phyloP scores from a whole-genome alignment of 1,139 yeast species.

The Trichomonascaceae sp. region DNA sequence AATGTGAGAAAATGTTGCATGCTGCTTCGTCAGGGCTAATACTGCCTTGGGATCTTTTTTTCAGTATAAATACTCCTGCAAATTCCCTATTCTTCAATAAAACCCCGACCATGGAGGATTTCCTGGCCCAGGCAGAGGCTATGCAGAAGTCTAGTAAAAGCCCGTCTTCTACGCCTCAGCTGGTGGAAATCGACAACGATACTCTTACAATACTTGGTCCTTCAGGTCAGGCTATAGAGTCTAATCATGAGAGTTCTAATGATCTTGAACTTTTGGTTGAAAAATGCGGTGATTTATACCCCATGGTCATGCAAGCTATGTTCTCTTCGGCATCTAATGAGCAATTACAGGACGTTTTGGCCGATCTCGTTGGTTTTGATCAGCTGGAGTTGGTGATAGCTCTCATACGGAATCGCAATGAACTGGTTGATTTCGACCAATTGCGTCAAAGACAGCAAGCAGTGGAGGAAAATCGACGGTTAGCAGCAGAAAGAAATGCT shows the following conservation, averaged over 20 bases:
- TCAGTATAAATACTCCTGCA: background rate
- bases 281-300: constrained; percentile 22
- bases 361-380: constrained; percentile 80
- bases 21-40: too few species aligned
- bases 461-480: constrained; percentile 2
- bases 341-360: constrained; percentile 58
- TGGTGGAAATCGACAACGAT: constrained; percentile 18
- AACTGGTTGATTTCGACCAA: constrained; percentile 12
- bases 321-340: constrained; percentile 38
- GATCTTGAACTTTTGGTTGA: constrained; percentile 6
- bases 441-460: constrained; percentile 41
- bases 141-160: constrained; percentile 13
- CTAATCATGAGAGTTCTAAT: background rate
- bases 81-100: too few species aligned
- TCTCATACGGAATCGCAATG: constrained; percentile 47
- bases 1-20: background rate
- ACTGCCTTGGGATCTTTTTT: background rate
- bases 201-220: constrained; percentile 11
- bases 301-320: constrained; percentile 26
- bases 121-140: constrained; percentile 15
- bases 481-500: constrained; percentile 4
- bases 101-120: constrained; percentile 10
- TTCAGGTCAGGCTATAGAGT: background rate
- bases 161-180: constrained; percentile 6
- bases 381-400: constrained; percentile 72